Evolutionary conservation across 768 basidiomycete species (phyloP).

Genomic region (Sporobolomyces roseus): DNA sequence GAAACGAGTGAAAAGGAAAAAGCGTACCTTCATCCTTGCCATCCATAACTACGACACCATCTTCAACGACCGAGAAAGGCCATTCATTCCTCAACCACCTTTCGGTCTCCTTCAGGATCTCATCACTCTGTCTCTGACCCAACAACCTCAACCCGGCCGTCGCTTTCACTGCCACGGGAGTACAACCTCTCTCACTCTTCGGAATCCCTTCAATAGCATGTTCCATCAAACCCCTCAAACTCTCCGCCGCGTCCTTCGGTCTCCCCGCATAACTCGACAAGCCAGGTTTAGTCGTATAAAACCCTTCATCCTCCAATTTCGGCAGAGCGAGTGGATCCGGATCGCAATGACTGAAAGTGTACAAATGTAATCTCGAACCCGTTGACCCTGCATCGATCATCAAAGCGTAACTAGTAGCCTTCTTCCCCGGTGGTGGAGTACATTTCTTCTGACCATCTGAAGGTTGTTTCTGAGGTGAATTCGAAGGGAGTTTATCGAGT

Average conservation of each 20-base stretch:
- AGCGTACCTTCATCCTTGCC: constrained; percentile 77
- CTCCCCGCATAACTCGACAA: constrained; percentile 62
- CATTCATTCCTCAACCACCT: constrained; percentile 58
- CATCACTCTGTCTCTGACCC: constrained; percentile 60
- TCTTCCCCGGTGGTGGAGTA: constrained; percentile 33
- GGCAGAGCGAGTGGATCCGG: constrained; percentile 56
- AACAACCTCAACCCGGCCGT: constrained; percentile 81
- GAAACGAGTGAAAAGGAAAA: neutral
- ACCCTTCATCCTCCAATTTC: constrained; percentile 86
- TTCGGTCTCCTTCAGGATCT: constrained; percentile 72
- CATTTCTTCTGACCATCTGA: constrained; percentile 16
- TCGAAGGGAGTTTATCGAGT: constrained; percentile 30
- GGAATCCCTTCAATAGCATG: constrained; percentile 79
- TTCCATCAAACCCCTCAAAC: constrained; percentile 72
- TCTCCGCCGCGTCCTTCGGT: constrained; percentile 69
- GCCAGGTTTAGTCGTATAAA: constrained; percentile 75
- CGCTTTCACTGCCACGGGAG: constrained; percentile 86
- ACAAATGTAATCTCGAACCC: constrained; percentile 93
- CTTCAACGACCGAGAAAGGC: constrained; percentile 64
- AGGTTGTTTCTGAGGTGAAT: constrained; percentile 33
- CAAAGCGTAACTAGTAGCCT: constrained; percentile 68
- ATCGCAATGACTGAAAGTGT: constrained; percentile 65
- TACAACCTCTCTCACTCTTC: constrained; percentile 60
- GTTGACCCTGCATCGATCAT: constrained; percentile 99
- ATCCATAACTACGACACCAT: constrained; percentile 84